phyloP scores from a whole-genome alignment of 2,329 filamentous ascomycete genomes.

The Neonectria hederae region DNA sequence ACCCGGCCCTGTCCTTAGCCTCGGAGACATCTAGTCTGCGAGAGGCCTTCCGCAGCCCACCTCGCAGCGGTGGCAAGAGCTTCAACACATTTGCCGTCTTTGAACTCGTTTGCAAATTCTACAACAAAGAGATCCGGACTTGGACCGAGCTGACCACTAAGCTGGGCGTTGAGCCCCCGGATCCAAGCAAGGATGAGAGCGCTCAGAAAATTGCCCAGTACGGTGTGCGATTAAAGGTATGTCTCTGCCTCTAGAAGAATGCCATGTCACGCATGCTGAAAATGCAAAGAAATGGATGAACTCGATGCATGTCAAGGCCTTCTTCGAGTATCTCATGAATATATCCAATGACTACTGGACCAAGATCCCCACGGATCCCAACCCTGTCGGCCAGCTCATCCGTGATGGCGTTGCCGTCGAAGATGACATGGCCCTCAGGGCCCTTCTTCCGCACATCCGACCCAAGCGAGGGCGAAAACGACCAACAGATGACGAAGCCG shows the following conservation, averaged over 20 bases:
- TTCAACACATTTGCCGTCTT: conserved; percentile 83
- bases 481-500: conserved; percentile 67
- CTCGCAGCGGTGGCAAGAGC: conserved; percentile 86
- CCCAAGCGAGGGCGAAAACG: conserved; percentile 71
- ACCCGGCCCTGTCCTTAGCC: conserved; percentile 75
- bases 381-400: conserved; percentile 69
- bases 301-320: conserved; percentile 93
- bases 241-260: conserved; percentile 5
- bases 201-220: conserved; percentile 96
- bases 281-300: conserved; percentile 87
- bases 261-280: conserved; percentile 14
- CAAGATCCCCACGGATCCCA: conserved; percentile 72
- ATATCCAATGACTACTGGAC: conserved; percentile 84
- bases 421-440: conserved; percentile 88
- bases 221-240: conserved; percentile 87
- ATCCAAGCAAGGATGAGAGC: conserved; percentile 84
- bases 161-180: conserved; percentile 88
- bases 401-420: conserved; percentile 86
- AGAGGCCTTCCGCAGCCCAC: conserved; percentile 80
- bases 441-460: conserved; percentile 80
- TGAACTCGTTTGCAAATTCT: conserved; percentile 80
- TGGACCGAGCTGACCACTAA: conserved; percentile 90
- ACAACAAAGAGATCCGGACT: conserved; percentile 86
- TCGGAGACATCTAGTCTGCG: conserved; percentile 76
- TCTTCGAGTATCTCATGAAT: conserved; percentile 88